phyloP scores from a whole-genome alignment of 495 filamentous ascomycete genomes.

The Thermothielavioides terrestris region DNA sequence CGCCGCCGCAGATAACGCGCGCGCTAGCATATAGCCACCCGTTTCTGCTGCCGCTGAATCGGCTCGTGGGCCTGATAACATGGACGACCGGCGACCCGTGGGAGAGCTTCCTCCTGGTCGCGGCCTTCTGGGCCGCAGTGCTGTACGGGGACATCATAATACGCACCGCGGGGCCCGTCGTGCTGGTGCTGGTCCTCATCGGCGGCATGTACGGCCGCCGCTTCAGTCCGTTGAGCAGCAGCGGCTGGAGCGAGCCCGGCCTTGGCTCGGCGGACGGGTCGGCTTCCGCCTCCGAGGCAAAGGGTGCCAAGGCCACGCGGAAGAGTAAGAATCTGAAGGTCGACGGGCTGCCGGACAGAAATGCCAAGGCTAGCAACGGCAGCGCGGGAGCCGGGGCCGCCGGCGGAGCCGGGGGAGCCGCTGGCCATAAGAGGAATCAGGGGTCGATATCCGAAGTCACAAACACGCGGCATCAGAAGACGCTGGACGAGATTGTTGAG shows the following conservation, averaged over 20 bases:
- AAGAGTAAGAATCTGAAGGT: slow-evolving; percentile 27
- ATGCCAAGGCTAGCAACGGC: slow-evolving; percentile 33
- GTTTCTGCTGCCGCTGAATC: slow-evolving; percentile 80
- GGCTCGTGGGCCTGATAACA: slow-evolving; percentile 70
- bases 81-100: slow-evolving; percentile 92
- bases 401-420: slow-evolving; percentile 36
- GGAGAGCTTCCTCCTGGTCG: slow-evolving; percentile 89
- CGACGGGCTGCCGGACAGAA: slow-evolving; percentile 38
- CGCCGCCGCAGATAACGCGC: slow-evolving; percentile 85
- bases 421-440: slow-evolving; percentile 37
- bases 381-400: slow-evolving; percentile 34
- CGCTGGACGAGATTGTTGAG: slow-evolving; percentile 93
- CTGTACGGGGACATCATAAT: slow-evolving; percentile 80
- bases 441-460: slow-evolving; percentile 48
- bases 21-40: slow-evolving; percentile 91
- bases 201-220: slow-evolving; percentile 86
- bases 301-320: slow-evolving; percentile 8
- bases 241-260: slow-evolving; percentile 53
- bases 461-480: slow-evolving; percentile 62
- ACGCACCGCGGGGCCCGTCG: slow-evolving; percentile 69
- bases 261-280: slow-evolving; percentile 16
- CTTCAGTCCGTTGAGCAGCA: slow-evolving; percentile 83
- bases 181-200: slow-evolving; percentile 71
- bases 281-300: slow-evolving; percentile 8
- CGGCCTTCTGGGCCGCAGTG: slow-evolving; percentile 72